Evolutionary conservation across 768 basidiomycete species (phyloP), one percentile per base, ranked within the genome.

Genomic region (Dentipellis fragilis): DNA sequence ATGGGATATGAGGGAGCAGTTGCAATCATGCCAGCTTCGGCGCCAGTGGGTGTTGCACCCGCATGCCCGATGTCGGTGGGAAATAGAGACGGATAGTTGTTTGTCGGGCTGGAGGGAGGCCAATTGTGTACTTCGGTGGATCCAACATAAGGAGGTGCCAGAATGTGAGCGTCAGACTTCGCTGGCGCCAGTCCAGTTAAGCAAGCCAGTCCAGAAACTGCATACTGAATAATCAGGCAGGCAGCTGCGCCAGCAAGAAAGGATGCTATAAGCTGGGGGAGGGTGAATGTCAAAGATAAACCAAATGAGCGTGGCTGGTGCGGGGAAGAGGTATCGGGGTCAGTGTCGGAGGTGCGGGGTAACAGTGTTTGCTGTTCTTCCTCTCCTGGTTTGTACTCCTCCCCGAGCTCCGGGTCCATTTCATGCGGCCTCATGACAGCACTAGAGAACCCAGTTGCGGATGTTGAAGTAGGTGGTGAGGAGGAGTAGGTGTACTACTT

Each of bases 1-100:
- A 86, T 63, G 8, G 90, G 90, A 64, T 90, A 89, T n/a, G 78
- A 71, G 12, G 88, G 88, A 0, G 85, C 88, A 4, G 88, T 89
- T 4, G 76, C 77, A 29, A 91, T 78, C 37, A 89, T 71, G 2
- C 75, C 87, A 1, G 88, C 75, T 63, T 90, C 88, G 8, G 84
- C 88, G 16, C 88, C 88, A 0, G 88, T 93, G 0, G 87, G 85
- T 1, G 89, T 92, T 21, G 73, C 75, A 14, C 90, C 90, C 2
- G 84, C 73, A 65, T 90, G 83, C 38, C 90, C 90, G 3, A 93
- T 83, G 61, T 81, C 62, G 34, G 87, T 78, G 4, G 90, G 90
- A 67, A 93, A 93, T 23, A 87, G 61, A 0, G 84, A 79, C 0
- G 89, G 85, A 60, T 77, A 76, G 8, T 72, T 75, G 62, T 92